Conservation (phyloP, 2,329 filamentous ascomycete genomes). For the Pseudocercospora crystallina region DNA sequence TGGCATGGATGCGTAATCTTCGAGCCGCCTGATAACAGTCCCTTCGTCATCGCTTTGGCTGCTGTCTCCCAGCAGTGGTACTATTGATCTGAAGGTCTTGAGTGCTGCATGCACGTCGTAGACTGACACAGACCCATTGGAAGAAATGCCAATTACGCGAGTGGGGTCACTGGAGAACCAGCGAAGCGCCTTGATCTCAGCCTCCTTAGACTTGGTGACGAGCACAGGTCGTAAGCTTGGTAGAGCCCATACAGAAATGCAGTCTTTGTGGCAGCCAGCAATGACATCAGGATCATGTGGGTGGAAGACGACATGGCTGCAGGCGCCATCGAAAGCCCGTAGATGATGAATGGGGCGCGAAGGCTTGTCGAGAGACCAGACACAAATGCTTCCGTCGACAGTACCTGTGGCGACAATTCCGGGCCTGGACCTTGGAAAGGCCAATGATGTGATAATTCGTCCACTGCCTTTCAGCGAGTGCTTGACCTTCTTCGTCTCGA, state of each 20-base stretch:
- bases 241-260: conserved; percentile 15
- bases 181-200: conserved; percentile 11
- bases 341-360: conserved; percentile 20
- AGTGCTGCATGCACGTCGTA: conserved; percentile 13
- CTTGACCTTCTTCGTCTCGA: conserved; percentile 11
- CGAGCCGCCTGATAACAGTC: conserved; percentile 22
- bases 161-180: conserved; percentile 13
- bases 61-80: neutral
- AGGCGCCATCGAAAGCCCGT: conserved; percentile 19
- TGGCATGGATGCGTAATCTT: conserved; percentile 18
- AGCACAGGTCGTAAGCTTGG: conserved; percentile 14
- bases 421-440: conserved; percentile 18
- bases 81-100: conserved; percentile 2
- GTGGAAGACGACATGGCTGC: conserved; percentile 18
- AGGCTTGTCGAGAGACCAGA: conserved; percentile 24
- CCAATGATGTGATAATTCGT: conserved; percentile 20
- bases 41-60: conserved; percentile 19
- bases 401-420: conserved; percentile 21
- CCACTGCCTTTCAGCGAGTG: conserved; percentile 24
- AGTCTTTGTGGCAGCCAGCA: conserved; percentile 14
- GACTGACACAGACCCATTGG: conserved; percentile 10
- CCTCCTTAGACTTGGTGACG: conserved; percentile 7
- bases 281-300: conserved; percentile 12
- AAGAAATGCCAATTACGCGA: conserved; percentile 12
- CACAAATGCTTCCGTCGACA: conserved; percentile 24